Percentiles rank a stretch among this genome's conserved stretches.
These are phyloP conservation scores for Paramecium pentaurelia DNA, from an alignment of 73 alveolate species.

Conservation along the genomic window DNA sequence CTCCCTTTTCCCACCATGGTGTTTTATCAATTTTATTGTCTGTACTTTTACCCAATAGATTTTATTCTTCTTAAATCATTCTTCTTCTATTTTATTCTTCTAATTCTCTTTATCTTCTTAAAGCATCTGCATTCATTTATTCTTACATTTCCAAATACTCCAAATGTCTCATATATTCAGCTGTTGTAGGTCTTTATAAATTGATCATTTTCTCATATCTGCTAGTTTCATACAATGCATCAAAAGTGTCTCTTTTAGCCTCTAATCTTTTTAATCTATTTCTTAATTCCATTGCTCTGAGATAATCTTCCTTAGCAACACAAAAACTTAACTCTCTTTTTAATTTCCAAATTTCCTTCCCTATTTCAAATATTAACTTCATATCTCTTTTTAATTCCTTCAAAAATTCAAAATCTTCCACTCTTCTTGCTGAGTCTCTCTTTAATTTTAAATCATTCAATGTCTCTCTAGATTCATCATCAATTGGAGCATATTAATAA, in stretches of 20 bases:
- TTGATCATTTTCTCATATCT: slow-evolving; percentile 94
- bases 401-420: slow-evolving; percentile 88
- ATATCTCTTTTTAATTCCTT: slow-evolving; percentile 84
- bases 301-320: slow-evolving; percentile 91
- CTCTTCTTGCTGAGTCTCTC: slow-evolving; percentile 80
- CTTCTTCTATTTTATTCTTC: slow-evolving; percentile 64
- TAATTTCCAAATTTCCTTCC: slow-evolving; percentile 88
- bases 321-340: slow-evolving; percentile 89
- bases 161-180: slow-evolving; percentile 64
- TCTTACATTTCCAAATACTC: slow-evolving; percentile 70
- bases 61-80: neutral
- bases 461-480: slow-evolving; percentile 93
- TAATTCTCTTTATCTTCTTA: slow-evolving; percentile 64
- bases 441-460: slow-evolving; percentile 83
- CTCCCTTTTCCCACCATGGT: slow-evolving; percentile 64
- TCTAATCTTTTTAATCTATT: slow-evolving; percentile 81
- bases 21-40: slow-evolving; percentile 32
- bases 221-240: slow-evolving; percentile 96
- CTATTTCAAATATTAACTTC: slow-evolving; percentile 87
- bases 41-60: neutral
- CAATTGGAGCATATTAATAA: slow-evolving; percentile 93
- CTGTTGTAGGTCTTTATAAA: slow-evolving; percentile 81
- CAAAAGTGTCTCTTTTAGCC: slow-evolving; percentile 87
- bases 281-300: slow-evolving; percentile 82
- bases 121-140: slow-evolving; percentile 65